A percentile compares a stretch with the other conserved stretches of the same genome.
Evolutionary conservation across 2,329 filamentous ascomycete genomes (phyloP).

Genomic region (Aspergillus sp.): DNA sequence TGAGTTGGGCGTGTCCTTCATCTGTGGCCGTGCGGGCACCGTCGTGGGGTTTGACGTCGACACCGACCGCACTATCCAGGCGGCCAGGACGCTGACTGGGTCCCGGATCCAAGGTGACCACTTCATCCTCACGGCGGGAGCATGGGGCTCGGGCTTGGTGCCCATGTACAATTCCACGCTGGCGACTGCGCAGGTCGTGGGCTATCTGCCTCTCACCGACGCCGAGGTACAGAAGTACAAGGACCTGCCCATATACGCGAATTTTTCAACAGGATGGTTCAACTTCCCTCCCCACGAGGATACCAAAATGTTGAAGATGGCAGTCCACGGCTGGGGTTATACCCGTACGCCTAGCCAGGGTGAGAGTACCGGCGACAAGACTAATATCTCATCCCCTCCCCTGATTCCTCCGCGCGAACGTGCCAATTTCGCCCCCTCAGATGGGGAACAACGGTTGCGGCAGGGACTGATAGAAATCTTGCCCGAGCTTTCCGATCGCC

Average conservation of each 20-base stretch:
- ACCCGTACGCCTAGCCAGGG: slow-evolving; percentile 24
- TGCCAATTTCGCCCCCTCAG: slow-evolving; percentile 18
- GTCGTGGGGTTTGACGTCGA: slow-evolving; percentile 19
- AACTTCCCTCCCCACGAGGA: slow-evolving; percentile 30
- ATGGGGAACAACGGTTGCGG: slow-evolving; percentile 15
- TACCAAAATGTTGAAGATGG: slow-evolving; percentile 25
- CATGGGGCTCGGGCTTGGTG: slow-evolving; percentile 22
- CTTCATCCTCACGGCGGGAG: slow-evolving; percentile 24
- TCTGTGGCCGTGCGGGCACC: slow-evolving; percentile 12
- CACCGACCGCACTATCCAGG: slow-evolving; percentile 5
- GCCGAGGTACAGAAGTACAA: slow-evolving; percentile 32
- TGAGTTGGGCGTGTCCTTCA: slow-evolving; percentile 15
- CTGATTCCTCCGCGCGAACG: slow-evolving; percentile 13
- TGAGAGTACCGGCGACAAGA: slow-evolving; percentile 7
- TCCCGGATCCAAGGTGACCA: slow-evolving; percentile 14
- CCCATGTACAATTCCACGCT: slow-evolving; percentile 18
- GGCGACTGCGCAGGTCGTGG: slow-evolving; percentile 21
- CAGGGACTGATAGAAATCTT: slow-evolving; percentile 18
- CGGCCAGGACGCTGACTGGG: slow-evolving; percentile 15
- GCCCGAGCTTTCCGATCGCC: slow-evolving; percentile 21
- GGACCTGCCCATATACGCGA: slow-evolving; percentile 33
- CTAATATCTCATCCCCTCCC: slow-evolving; percentile 18
- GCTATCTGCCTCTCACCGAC: slow-evolving; percentile 26
- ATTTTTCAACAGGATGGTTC: slow-evolving; percentile 28
- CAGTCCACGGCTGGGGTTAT: slow-evolving; percentile 44